Base-by-base conservation (phyloP, 129 eudicot species). In the Silybum marianum region DNA sequence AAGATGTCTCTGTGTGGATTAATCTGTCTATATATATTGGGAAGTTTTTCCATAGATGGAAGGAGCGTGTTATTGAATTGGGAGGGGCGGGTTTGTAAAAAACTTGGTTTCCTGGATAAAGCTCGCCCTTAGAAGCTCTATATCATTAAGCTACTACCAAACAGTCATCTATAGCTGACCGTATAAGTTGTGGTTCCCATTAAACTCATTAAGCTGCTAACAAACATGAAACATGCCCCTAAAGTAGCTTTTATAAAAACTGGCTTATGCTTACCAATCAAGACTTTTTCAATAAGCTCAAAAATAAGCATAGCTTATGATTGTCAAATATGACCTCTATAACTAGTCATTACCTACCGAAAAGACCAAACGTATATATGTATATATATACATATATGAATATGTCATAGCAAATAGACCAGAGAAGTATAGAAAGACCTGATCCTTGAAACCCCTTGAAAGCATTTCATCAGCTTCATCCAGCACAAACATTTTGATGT, bases 381-480 rank as follows among this genome's bases (percentile, higher is more conserved):
- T 39, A 7, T 48, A 48, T 5, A n/a, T 21, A 7, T 8, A 13
- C n/a, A n/a, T 68, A 7, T 22, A 24, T 68, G 3, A 6, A 69
- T 23, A 25, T 69, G 26, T 21, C 26, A 9, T 28, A 14, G 66
- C 14, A 11, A 12, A 16, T 24, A 25, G 6, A 14, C n/a, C 19
- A 25, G 10, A 24, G 23, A 32, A 32, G 62, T 22, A 23, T 18
- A 73, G n/a, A 28, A 25, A 40, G 12, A 90, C 94, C 88, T 88
- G 94, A 76, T 88, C 91, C 83, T 90, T 90, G 42, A 91, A 91
- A 75, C 92, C 92, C 24, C 92, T 81, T 24, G 92, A 91, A 28
- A 91, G 89, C 90, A 89, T 91, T 73, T 89, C 93, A 83, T 91
- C 93, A 36, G 93, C 97, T 75, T 87, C 93, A 72, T 91, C 93